phyloP scores from a whole-genome alignment of 768 basidiomycete species.

The Mycena latifolia region DNA sequence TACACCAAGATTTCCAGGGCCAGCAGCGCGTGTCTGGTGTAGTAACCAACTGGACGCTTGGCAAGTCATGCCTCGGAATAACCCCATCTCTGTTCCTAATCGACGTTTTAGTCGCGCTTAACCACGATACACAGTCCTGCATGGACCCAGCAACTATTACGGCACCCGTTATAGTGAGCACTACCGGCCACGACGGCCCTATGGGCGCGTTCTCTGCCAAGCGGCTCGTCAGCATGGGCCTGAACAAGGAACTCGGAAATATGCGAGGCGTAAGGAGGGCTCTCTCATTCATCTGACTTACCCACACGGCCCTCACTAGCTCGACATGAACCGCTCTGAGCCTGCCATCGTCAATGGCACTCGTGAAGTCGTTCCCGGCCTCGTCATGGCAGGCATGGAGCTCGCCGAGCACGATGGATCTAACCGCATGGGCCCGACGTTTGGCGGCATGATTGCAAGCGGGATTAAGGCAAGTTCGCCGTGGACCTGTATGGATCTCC shows the following conservation, averaged over 20 bases:
- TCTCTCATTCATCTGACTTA: not conserved
- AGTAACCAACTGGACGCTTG: conserved; percentile 64
- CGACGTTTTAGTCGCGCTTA: conserved; percentile 52
- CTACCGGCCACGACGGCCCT: conserved; percentile 82
- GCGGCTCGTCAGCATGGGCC: conserved; percentile 80
- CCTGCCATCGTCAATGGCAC: conserved; percentile 85
- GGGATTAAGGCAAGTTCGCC: conserved; percentile 73
- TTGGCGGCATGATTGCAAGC: conserved; percentile 84
- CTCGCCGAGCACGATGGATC: conserved; percentile 85
- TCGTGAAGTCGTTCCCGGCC: conserved; percentile 80
- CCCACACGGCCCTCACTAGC: conserved; percentile 17
- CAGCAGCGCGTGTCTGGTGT: conserved; percentile 66
- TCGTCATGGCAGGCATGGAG: conserved; percentile 87
- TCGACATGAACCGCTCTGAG: conserved; percentile 88
- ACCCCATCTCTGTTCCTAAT: not conserved
- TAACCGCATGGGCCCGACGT: conserved; percentile 84
- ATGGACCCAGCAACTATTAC: conserved; percentile 88
- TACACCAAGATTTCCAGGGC: conserved; percentile 67
- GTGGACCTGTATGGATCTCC: too few species aligned
- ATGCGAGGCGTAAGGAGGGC: conserved; percentile 64
- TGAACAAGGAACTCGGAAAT: conserved; percentile 80
- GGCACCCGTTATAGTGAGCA: conserved; percentile 79
- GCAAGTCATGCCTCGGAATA: not conserved
- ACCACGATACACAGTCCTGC: conserved; percentile 83
- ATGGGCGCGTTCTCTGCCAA: conserved; percentile 90